Base-by-base conservation (phyloP, 352 stramenopile species). In the Phytophthora lateralis region DNA sequence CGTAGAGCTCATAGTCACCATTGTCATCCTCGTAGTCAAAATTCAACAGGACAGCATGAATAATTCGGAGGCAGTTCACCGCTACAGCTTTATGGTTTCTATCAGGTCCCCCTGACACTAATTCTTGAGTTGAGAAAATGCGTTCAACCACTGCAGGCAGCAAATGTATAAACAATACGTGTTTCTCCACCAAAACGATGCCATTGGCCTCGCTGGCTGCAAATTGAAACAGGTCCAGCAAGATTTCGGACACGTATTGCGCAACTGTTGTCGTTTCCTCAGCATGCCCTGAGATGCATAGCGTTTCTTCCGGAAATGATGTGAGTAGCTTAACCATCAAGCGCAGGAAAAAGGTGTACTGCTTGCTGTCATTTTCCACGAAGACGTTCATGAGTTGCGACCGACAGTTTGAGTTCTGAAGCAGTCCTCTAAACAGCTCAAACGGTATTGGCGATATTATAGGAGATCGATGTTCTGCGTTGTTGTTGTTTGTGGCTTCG, bases 281-380 rank as follows among this genome's bases (percentile, higher is more conserved):
- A 1, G 37, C 12, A n/a, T 52, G 57, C 20, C 69, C 65, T 7
- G 48, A 59, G 20, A 64, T 21, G 18, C 2, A 52, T 27, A 90
- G 34, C 26, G 34, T 45, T 27, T 90, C 73, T 12, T 74, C 63
- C 11, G 76, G 58, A 66, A 90, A 90, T 7, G 74, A 66, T 3
- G 67, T 61, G 4, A 91, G 65, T 34, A 92, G 58, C 58, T 85
- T 91, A 8, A 75, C 54, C 78, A 89, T 89, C 14, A 90, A 32
- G 0, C 78, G 79, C 18, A 91, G 46, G 55, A 92, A 91, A 66
- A 89, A 89, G 0, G 77, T 76, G 38, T 76, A 90, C 47, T 90
- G 79, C 21, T 83, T 85, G 50, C 62, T 71, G 59, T 83, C 69
- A 24, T 88, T 90, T 32, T 49, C 60, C 15, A 85, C 38, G 49